Base-by-base conservation (phyloP, 2,329 filamentous ascomycete species). In the Ceratocystis diversiconidia region DNA sequence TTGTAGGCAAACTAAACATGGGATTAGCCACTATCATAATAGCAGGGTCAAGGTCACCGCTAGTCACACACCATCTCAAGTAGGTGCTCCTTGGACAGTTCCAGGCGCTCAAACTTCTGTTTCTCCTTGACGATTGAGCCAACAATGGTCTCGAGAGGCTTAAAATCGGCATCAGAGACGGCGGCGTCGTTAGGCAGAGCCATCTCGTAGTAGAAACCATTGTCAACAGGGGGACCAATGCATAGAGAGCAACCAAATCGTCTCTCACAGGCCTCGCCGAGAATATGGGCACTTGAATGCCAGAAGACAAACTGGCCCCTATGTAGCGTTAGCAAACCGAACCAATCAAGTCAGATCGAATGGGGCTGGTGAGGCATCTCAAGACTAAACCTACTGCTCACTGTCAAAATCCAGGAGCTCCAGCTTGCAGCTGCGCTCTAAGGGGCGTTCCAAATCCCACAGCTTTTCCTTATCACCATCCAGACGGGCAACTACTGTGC, bases 181-280 rank as follows among this genome's bases (percentile, higher is more conserved):
- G 80, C 85, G 72, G 77, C 79, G 65, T 86, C 85, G 48, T 87
- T 86, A 60, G 88, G 84, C 57, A 90, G 80, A 41, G 88, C 88
- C 92, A 97, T 96, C 77, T 97, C 90, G 76, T 96, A 97, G 81
- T 96, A 96, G 80, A 96, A 96, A 48, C 91, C 92, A 75, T 92
- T 87, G 64, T 91, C 85, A 57, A 92, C 91, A 8, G 90, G 94
- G 43, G 94, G 94, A 28, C 94, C 94, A 74, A 96, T 95, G 75
- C 91, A 96, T 59, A 96, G 83, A 71, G 89, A 87, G 77, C 92
- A 96, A 68, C 91, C 90, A 73, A 91, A 99, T 72, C 91, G 84
- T 73, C 88, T 84, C 77, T 99, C 94, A 62, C 88, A 89, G 68
- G 92, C 92, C 77, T 97, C 94, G 70, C 94, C 94, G n/a, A 99